Evolutionary conservation across 1,284 basidiomycete genomes (phyloP), one percentile per base, ranked within the genome.

Genomic region (Blastosporella zonata): DNA sequence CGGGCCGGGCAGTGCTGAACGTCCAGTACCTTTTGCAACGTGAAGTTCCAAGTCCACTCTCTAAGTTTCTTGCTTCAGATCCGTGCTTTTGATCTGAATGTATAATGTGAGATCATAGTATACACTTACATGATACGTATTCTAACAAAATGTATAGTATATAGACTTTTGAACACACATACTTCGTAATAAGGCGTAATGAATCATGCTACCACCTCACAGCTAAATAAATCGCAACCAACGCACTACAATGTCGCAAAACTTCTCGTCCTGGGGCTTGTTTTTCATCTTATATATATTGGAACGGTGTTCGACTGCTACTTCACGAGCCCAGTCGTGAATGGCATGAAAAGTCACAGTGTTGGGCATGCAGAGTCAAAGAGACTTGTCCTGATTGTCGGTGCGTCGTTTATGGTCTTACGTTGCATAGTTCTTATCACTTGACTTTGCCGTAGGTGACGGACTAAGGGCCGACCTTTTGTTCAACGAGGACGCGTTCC

Each of bases 261-360:
- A 49, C 68, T 90, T 9, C 74, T 92, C 15, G 51, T 79, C 18
- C 64, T 88, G 28, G 87, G 87, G 21, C 73, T 93, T 23, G 59
- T 86, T 18, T 91, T 92, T 61, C 90, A 92, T 62, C 63, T 89
- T 43, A 70, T 84, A 6, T 89, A 81, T 64, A 82, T 90, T 53
- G 74, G 77, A 49, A 81, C 84, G 20, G 82, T 94, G 25, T 95
- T 94, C 66, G 90, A 94, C 68, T 92, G 92, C 66, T 94, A 95
- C 66, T 95, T 95, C 60, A 88, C 82, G 18, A 87, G 83, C 54
- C 85, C 87, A 0, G 85, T 89, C 5, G 84, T 87, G 20, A 75
- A 80, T 73, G 87, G 87, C 43, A 89, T 87, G 84, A 62, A 71
- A 55, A 77, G 74, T 40, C 75, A 81, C 59, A 72, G 68, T 10